Evolutionary conservation across 192 early-diverging fungal genomes (phyloP), one percentile per base, ranked within the genome.

Genomic region (Coemansia brasiliensis): DNA sequence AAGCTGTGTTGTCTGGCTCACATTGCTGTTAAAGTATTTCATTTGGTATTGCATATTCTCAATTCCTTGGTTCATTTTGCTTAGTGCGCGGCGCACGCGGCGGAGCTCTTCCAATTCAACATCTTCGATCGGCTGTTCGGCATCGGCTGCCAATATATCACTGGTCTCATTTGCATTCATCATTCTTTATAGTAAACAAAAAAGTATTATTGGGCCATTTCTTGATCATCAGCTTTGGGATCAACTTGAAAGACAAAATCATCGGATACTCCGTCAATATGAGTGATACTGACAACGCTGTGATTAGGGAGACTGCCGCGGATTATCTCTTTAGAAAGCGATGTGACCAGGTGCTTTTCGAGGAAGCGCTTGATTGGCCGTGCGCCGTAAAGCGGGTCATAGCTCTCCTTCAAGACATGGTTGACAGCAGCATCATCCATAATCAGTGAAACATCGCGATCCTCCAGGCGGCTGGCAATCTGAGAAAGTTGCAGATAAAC

Each of bases 341-440:
- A 79, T n/a, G 93, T 95, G 48, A 90, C 91, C 13, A 95, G 69
- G 49, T 86, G 80, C 65, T 87, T 83, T 68, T 99, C 92, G 46
- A 99, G 80, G 64, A 90, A 91, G 52, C 97, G 87, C 52, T 88
- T 84, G 20, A 99, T 71, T 4, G 97, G 97, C 13, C 97, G 83
- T 5, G 95, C 97, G 62, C 97, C 97, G 73, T 94, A 99, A 8
- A 88, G 74, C 22, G 94, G 95, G 74, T 96, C 92, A 64, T 97
- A 99, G 15, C 94, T 84, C 40, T 84, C 67, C 42, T 81, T 65
- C 17, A 94, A 80, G 9, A 99, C 83, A 71, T 86, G 86, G 51
- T 92, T 81, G 35, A 85, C 82, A 5, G 93, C 94, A 4, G 76
- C 72, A 10, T 85, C 71, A 32, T 90, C 83, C 24, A 94, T 83